A percentile compares a stretch with the other conserved stretches of the same genome.
phyloP scores from a whole-genome alignment of 2,329 filamentous ascomycete species.

The Sporothrix globosa region DNA sequence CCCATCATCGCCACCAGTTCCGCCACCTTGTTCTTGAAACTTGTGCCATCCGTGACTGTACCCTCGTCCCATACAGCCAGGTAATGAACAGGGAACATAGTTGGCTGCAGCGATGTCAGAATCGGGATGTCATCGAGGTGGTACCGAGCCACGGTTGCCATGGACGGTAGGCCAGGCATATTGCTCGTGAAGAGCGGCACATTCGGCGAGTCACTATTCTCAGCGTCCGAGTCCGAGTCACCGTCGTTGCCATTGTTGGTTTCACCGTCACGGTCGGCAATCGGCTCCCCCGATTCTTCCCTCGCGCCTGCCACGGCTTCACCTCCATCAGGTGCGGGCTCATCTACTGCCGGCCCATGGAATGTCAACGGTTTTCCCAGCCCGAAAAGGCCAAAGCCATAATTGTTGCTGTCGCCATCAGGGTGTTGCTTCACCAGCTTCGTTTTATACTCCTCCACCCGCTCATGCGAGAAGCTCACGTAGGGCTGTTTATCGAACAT shows the following conservation, averaged over 20 bases:
- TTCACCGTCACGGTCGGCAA: neutral
- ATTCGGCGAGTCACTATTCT: slow-evolving; percentile 28
- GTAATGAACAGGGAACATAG: slow-evolving; percentile 53
- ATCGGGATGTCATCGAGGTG: slow-evolving; percentile 64
- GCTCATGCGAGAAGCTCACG: slow-evolving; percentile 50
- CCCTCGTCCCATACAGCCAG: slow-evolving; percentile 63
- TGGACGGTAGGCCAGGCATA: slow-evolving; percentile 68
- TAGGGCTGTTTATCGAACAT: slow-evolving; percentile 61
- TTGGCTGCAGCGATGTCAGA: slow-evolving; percentile 47
- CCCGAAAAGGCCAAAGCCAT: slow-evolving; percentile 15
- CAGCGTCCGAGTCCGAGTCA: slow-evolving; percentile 3
- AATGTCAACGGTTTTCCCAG: neutral
- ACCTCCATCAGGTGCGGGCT: neutral
- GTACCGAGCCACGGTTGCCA: slow-evolving; percentile 56
- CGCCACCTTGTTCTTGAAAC: slow-evolving; percentile 65
- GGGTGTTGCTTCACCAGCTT: slow-evolving; percentile 36
- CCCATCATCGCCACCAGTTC: slow-evolving; percentile 70
- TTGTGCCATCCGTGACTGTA: slow-evolving; percentile 52
- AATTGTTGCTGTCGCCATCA: slow-evolving; percentile 34
- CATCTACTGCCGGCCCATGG: neutral
- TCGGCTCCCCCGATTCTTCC: neutral
- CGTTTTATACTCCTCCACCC: slow-evolving; percentile 36
- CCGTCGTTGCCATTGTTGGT: neutral
- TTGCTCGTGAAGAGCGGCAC: slow-evolving; percentile 59
- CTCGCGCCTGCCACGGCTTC: neutral